Evolutionary conservation across 192 early-diverging fungal species (phyloP).

Genomic region (Geranomyces michiganensis): DNA sequence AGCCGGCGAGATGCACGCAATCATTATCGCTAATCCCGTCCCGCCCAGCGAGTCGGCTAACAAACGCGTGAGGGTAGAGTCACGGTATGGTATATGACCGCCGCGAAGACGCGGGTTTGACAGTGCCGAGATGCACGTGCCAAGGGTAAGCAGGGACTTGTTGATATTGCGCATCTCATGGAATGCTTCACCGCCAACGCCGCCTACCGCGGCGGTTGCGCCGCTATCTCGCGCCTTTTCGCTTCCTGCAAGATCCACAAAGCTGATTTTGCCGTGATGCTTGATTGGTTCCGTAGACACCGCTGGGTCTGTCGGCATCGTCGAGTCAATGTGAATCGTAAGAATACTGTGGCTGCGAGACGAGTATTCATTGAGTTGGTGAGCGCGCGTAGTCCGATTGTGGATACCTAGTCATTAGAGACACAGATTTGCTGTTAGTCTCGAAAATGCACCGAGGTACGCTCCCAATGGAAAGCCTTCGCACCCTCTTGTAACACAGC

Average conservation of each 20-base stretch:
- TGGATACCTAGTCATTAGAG: constrained; percentile 37
- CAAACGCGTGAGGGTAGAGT: constrained; percentile 63
- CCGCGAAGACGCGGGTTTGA: constrained; percentile 44
- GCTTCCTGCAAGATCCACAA: constrained; percentile 66
- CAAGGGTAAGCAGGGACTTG: constrained; percentile 58
- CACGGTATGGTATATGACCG: constrained; percentile 63
- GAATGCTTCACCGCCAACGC: constrained; percentile 42
- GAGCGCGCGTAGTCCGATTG: constrained; percentile 58
- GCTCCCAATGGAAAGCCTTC: background rate
- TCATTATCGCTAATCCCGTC: constrained; percentile 60
- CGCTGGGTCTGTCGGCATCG: constrained; percentile 14
- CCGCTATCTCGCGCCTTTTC: constrained; percentile 59
- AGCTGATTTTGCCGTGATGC: constrained; percentile 54
- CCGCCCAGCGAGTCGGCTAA: constrained; percentile 61
- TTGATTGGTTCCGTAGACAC: constrained; percentile 11
- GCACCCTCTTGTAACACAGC: constrained; percentile 60
- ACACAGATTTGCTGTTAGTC: background rate
- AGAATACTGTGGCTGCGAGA: constrained; percentile 57
- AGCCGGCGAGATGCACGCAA: constrained; percentile 54
- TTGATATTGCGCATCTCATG: constrained; percentile 59
- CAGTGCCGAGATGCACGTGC: constrained; percentile 56
- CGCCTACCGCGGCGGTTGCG: constrained; percentile 25
- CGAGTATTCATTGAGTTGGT: constrained; percentile 60
- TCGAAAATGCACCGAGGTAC: background rate
- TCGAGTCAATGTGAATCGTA: constrained; percentile 54